phyloP scores from a whole-genome alignment of 345 rosid genomes.

The Eucalyptus sp. region DNA sequence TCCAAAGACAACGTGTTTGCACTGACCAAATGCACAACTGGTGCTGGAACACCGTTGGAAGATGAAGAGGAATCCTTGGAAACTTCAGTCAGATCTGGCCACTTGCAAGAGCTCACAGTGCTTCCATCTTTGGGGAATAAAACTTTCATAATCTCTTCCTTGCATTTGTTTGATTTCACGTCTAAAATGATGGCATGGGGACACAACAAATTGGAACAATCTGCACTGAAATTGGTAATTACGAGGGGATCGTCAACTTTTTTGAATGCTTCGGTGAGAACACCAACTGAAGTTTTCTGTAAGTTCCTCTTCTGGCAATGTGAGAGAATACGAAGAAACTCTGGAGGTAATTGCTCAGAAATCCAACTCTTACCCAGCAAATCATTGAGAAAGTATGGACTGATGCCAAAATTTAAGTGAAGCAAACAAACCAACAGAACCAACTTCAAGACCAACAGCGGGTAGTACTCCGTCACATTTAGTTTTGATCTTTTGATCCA shows the following conservation, averaged over 20 bases:
- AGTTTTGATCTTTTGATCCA: no score
- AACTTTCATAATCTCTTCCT: conserved; percentile 5
- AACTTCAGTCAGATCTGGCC: not conserved
- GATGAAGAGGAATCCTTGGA: no score
- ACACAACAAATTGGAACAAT: no score
- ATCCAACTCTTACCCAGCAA: conserved; percentile 1
- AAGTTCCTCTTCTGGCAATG: not conserved
- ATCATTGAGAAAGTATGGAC: not conserved
- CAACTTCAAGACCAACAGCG: no score
- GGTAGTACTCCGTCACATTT: no score
- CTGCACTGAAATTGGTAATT: no score
- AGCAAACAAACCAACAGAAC: no score
- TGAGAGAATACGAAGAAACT: conserved; percentile 2
- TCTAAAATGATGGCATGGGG: no score
- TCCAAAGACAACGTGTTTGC: no score
- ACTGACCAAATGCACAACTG: no score
- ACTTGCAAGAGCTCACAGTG: not conserved
- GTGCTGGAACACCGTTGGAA: no score
- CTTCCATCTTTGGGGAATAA: conserved; percentile 4
- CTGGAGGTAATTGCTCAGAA: conserved; percentile 1
- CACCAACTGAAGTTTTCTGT: not conserved
- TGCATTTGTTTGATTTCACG: not conserved
- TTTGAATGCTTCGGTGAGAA: conserved; percentile 12
- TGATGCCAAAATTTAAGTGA: conserved; percentile 14
- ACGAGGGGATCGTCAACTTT: not conserved